Evolutionary conservation across 1,284 basidiomycete species (phyloP), one percentile per base, ranked within the genome.

Genomic region (Amanita bisporigera): DNA sequence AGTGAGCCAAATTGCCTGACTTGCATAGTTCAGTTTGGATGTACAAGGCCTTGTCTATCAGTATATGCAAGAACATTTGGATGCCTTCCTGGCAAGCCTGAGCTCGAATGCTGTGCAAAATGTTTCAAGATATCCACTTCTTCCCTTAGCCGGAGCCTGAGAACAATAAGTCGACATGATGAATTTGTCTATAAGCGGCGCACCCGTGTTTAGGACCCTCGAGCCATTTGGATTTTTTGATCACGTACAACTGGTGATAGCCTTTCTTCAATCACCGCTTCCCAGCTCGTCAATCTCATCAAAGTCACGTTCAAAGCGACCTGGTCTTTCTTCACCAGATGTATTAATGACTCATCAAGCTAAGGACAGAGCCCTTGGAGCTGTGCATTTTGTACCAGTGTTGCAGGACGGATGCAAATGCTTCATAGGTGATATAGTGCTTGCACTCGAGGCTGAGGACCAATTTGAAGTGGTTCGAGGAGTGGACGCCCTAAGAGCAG

Each of bases 21-120:
- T 94, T 92, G 80, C 98, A 99, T 41, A 99, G 87, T 79, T 99
- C 98, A 4, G 97, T 98, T 77, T 93, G 95, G 73, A 99, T 97
- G 81, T 88, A 98, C 38, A 99, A 83, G 67, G 90, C 88, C 63
- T 96, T 91, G 68, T 94, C 88, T 96, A 81, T 98, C 95, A 67
- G 95, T 86, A 73, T 98, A 97, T n/a, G 87, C 87, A 58, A 99
- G 88, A 21, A 99, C 90, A 78, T 97, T 95, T 1, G 88, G 87
- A 81, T 93, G 91, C 50, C 80, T 77, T 65, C 75, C 74, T 63
- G 74, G 70, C 11, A 73, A 70, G 67, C 69, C 50, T 15, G 36
- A 14, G 36, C 36, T 14, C 36, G 76, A 76, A 49, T 81, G 79
- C 63, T 79, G 78, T 4, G 89, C 89, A 26, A 99, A 86, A 74